These are phyloP conservation scores for Dothistroma pini DNA, from an alignment of 2,329 filamentous ascomycete genomes.

Conservation along the genomic window DNA sequence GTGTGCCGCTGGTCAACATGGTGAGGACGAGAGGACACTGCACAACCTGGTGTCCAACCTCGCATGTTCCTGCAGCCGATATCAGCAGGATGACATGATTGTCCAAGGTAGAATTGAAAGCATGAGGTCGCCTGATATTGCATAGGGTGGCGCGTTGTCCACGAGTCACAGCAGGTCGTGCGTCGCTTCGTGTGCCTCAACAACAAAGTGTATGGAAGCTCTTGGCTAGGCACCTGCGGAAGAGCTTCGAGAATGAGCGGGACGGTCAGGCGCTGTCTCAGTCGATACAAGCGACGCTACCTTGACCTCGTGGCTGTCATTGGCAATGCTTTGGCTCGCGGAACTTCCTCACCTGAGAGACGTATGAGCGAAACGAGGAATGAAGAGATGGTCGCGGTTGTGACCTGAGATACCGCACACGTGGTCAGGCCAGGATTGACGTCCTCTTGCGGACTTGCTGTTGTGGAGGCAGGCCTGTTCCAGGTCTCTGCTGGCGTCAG, in stretches of 20 bases:
- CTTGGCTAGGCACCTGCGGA: neutral
- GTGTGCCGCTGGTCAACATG: neutral
- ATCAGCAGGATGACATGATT: neutral
- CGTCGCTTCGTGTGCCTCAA: neutral
- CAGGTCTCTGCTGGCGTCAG: neutral
- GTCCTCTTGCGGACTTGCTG: neutral
- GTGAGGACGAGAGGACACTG: neutral
- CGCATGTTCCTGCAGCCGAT: neutral
- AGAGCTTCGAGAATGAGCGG: neutral
- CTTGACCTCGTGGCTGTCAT: neutral
- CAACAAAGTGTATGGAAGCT: neutral
- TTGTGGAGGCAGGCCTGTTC: neutral
- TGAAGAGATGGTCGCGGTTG: neutral
- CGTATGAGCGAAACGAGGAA: neutral
- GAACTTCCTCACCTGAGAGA: neutral
- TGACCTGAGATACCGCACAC: neutral
- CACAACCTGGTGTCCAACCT: neutral
- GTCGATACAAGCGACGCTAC: neutral
- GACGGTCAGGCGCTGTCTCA: neutral
- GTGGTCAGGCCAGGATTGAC: neutral
- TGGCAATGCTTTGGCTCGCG: neutral
- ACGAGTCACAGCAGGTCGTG: neutral
- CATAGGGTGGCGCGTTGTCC: neutral
- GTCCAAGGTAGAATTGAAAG: neutral
- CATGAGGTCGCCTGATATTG: neutral